Conservation (phyloP, 1,139 yeast species). For the Tardiomyces depauwii region DNA sequence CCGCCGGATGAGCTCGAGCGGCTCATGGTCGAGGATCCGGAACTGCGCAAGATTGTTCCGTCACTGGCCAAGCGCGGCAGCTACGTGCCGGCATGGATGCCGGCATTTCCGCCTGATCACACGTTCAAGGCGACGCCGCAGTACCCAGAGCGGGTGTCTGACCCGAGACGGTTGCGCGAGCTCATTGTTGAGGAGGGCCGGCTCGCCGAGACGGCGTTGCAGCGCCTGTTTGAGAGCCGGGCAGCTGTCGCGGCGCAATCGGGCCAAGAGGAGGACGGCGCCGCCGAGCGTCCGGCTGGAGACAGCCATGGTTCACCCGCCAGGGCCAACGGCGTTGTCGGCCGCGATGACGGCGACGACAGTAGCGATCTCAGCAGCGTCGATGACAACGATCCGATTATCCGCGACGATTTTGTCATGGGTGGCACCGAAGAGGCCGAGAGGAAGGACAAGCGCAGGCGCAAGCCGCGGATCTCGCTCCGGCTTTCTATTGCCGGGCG, state of each 20-base stretch:
- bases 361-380: constrained; percentile 6
- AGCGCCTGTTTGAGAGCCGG: constrained; percentile 30
- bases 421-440: too few species aligned
- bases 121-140: constrained; percentile 72
- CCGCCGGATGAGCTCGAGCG: constrained; percentile 11
- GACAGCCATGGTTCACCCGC: too few species aligned
- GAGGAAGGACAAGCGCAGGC: too few species aligned
- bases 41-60: constrained; percentile 24
- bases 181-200: constrained; percentile 70
- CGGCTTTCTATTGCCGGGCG: too few species aligned
- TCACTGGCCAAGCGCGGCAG: constrained; percentile 37
- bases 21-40: constrained; percentile 17
- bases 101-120: constrained; percentile 86
- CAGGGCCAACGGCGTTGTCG: constrained; percentile 9
- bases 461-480: too few species aligned
- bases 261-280: too few species aligned
- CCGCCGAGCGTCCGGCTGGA: too few species aligned
- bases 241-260: too few species aligned
- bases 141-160: constrained; percentile 51
- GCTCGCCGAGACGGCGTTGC: constrained; percentile 66
- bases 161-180: constrained; percentile 59
- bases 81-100: constrained; percentile 65
- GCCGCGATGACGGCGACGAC: constrained; percentile 4
- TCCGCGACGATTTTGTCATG: too few species aligned
- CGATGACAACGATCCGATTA: constrained; percentile 6